Conservation (phyloP, 2,329 filamentous ascomycete species). For the Phoma sp. region DNA sequence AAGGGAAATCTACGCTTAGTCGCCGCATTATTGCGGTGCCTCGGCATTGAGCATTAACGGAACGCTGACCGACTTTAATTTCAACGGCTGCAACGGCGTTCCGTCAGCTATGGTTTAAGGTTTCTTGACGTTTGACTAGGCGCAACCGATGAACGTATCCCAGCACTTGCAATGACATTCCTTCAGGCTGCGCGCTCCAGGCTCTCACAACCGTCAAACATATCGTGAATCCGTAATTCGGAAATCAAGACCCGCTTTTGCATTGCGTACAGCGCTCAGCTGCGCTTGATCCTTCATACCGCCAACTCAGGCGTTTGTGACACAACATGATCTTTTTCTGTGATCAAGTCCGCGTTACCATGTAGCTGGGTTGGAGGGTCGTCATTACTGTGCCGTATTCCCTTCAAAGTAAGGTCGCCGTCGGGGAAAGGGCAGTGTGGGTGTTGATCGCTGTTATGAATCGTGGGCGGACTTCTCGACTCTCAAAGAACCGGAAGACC, state of each 20-base stretch:
- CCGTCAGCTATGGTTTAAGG: constrained; percentile 14
- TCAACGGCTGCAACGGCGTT: constrained; percentile 20
- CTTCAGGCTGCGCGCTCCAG: constrained; percentile 7
- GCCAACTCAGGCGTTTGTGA: constrained; percentile 6
- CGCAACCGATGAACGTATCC: constrained; percentile 24
- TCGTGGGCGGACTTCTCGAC: constrained; percentile 13
- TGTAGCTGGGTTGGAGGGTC: constrained; percentile 29
- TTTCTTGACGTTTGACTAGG: constrained; percentile 29
- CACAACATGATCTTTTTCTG: constrained; percentile 7
- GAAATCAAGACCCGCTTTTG: constrained; percentile 6
- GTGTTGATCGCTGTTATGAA: constrained; percentile 22
- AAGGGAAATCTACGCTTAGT: background rate
- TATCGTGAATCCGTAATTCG: constrained; percentile 1
- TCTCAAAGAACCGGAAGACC: constrained; percentile 5
- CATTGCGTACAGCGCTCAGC: background rate
- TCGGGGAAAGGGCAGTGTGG: constrained; percentile 17
- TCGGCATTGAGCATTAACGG: constrained; percentile 14
- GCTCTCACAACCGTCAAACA: background rate
- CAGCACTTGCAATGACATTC: constrained; percentile 6
- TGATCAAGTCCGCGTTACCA: constrained; percentile 32
- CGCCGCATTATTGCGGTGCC: constrained; percentile 5
- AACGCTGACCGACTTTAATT: constrained; percentile 22
- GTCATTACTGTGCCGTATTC: constrained; percentile 26
- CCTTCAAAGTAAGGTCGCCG: constrained; percentile 21
- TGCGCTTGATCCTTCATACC: constrained; percentile 16